Conservation (phyloP, 169 alveolate species). For the Plasmodium vinckei region DNA sequence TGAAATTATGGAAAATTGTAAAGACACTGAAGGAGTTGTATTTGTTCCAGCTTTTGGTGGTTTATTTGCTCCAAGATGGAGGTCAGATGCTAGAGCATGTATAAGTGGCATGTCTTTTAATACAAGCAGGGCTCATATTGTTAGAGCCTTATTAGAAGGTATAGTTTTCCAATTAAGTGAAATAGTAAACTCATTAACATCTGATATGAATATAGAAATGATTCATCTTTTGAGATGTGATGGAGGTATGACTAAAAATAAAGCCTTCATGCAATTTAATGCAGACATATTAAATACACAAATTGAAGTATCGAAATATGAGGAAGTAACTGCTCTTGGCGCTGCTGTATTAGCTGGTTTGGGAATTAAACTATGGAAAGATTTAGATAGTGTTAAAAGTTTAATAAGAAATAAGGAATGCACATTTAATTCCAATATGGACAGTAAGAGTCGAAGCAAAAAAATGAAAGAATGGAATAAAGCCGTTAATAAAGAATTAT, state of each 20-base stretch:
- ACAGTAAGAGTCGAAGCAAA: constrained; percentile 65
- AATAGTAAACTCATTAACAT: constrained; percentile 78
- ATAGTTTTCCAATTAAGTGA: constrained; percentile 91
- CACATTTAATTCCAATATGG: constrained; percentile 78
- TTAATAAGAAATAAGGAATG: constrained; percentile 62
- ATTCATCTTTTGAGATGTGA: constrained; percentile 90
- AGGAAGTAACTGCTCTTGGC: constrained; percentile 91
- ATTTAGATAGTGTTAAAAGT: constrained; percentile 79
- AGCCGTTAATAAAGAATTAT: constrained; percentile 82
- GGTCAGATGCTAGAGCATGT: constrained; percentile 93
- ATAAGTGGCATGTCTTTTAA: constrained; percentile 92
- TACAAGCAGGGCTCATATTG: constrained; percentile 90
- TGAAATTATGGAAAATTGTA: constrained; percentile 79
- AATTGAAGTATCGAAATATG: constrained; percentile 74
- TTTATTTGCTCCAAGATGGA: constrained; percentile 96
- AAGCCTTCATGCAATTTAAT: constrained; percentile 86
- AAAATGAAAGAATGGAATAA: constrained; percentile 82
- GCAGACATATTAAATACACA: constrained; percentile 87
- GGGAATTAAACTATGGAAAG: constrained; percentile 84
- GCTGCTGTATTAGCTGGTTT: constrained; percentile 94
- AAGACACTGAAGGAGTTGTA: constrained; percentile 91
- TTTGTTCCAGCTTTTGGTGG: constrained; percentile 96
- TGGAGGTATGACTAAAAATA: constrained; percentile 93
- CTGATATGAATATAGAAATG: constrained; percentile 78
- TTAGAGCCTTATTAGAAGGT: constrained; percentile 92